These are phyloP conservation scores for Smallanthus sonchifolius DNA, from an alignment of 129 eudicot genomes.

Conservation along the genomic window DNA sequence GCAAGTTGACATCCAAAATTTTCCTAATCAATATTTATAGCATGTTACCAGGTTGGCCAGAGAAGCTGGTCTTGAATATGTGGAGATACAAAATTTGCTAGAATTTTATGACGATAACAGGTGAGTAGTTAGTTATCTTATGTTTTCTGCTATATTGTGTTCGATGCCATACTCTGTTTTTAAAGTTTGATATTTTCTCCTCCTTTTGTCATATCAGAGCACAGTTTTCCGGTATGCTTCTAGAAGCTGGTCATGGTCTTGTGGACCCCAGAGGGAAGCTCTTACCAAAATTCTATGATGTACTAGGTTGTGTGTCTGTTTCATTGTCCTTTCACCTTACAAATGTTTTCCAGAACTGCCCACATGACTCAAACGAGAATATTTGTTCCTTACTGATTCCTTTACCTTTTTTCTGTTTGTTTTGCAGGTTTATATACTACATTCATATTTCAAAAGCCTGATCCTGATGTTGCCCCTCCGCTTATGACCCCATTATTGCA, in stretches of 20 bases:
- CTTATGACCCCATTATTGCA: conserved; percentile 75
- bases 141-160: not conserved
- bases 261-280: conserved; percentile 94
- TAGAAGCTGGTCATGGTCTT: conserved; percentile 71
- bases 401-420: not conserved
- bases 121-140: conserved; percentile 26
- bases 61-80: conserved; percentile 95
- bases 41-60: conserved; percentile 75
- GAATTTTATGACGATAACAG: conserved; percentile 95
- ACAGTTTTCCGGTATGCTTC: conserved; percentile 75
- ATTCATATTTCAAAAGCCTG: conserved; percentile 92
- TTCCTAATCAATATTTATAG: not conserved
- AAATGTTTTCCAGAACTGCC: not conserved
- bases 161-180: not conserved
- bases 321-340: not conserved
- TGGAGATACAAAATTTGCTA: conserved; percentile 84
- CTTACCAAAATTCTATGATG: conserved; percentile 70
- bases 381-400: not conserved
- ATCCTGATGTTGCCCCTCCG: conserved; percentile 88
- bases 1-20: not conserved
- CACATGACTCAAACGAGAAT: conserved; percentile 3
- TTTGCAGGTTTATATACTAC: conserved; percentile 81
- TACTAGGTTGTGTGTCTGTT: conserved; percentile 53
- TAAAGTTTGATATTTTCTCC: conserved; percentile 10
- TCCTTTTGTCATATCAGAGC: conserved; percentile 40